phyloP scores from a whole-genome alignment of 129 eudicot species.

The Pulicaria dysenterica region DNA sequence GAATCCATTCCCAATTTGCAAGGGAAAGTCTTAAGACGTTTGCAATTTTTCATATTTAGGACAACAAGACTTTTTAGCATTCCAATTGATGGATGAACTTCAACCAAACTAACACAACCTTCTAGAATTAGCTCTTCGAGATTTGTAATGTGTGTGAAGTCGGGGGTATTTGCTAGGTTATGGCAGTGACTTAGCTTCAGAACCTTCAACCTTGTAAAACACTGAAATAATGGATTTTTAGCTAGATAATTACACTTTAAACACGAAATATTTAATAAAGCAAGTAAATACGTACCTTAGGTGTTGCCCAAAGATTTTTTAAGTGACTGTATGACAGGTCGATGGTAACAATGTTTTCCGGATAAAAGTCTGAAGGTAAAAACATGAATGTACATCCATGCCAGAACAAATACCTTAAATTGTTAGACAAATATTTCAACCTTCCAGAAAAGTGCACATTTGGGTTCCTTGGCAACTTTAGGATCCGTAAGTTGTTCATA shows the following conservation, averaged over 20 bases:
- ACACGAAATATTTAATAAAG: neutral
- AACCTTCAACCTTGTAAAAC: conserved; percentile 11
- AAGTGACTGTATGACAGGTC: conserved; percentile 29
- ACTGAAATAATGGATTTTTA: neutral
- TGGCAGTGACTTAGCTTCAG: conserved; percentile 25
- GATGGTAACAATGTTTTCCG: conserved; percentile 23
- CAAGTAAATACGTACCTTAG: conserved; percentile 19
- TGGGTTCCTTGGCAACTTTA: neutral
- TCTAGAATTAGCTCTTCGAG: conserved; percentile 23
- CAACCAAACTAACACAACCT: conserved; percentile 22
- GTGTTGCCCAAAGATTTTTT: conserved; percentile 23
- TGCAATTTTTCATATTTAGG: conserved; percentile 21
- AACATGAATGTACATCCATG: conserved; percentile 13
- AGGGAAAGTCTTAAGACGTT: neutral
- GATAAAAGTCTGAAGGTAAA: conserved; percentile 30
- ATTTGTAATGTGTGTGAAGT: conserved; percentile 15
- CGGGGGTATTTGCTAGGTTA: conserved; percentile 14
- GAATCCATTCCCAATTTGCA: conserved; percentile 19
- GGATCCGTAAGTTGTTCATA: conserved; percentile 19
- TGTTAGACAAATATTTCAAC: neutral
- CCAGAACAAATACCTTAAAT: conserved; percentile 14
- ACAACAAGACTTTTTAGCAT: conserved; percentile 22
- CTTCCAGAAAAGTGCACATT: neutral
- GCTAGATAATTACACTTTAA: too few relatives aligned
- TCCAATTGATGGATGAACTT: conserved; percentile 18